Conservation (phyloP, 2,329 filamentous ascomycete species). For the Pestalotiopsis sp. region DNA sequence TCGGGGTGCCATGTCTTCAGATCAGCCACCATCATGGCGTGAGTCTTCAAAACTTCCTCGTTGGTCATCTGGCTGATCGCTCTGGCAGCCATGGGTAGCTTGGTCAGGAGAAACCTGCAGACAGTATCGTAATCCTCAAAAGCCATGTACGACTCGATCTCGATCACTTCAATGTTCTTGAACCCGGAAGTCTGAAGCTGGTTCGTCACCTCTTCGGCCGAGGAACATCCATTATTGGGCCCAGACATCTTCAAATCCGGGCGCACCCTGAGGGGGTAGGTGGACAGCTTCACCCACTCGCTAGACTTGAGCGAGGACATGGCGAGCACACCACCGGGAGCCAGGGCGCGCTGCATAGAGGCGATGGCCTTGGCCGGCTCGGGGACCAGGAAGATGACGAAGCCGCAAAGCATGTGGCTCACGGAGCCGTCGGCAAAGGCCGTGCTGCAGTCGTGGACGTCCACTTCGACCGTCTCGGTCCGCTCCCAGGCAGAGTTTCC, state of each 20-base stretch:
- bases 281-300: constrained; percentile 18
- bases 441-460: constrained; percentile 15
- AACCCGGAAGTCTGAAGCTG: constrained; percentile 15
- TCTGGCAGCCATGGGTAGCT: constrained; percentile 16
- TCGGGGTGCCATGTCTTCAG: constrained; percentile 18
- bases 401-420: constrained; percentile 16
- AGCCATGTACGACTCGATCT: constrained; percentile 10
- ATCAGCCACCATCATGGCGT: constrained; percentile 17
- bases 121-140: constrained; percentile 17
- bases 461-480: constrained; percentile 9
- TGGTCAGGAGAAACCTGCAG: constrained; percentile 17
- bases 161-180: constrained; percentile 15
- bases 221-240: constrained; percentile 14
- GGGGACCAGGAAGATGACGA: constrained; percentile 18
- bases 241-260: constrained; percentile 13
- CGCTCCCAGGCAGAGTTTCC: constrained; percentile 14
- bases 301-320: constrained; percentile 16
- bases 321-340: constrained; percentile 16
- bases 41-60: constrained; percentile 17
- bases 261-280: constrained; percentile 16
- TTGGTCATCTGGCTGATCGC: constrained; percentile 17
- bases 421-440: constrained; percentile 15
- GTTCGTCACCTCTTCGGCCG: constrained; percentile 10
- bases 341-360: constrained; percentile 13
- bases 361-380: constrained; percentile 15